Conservation (phyloP, 352 stramenopile genomes). For the Elongisporangium anandrum region DNA sequence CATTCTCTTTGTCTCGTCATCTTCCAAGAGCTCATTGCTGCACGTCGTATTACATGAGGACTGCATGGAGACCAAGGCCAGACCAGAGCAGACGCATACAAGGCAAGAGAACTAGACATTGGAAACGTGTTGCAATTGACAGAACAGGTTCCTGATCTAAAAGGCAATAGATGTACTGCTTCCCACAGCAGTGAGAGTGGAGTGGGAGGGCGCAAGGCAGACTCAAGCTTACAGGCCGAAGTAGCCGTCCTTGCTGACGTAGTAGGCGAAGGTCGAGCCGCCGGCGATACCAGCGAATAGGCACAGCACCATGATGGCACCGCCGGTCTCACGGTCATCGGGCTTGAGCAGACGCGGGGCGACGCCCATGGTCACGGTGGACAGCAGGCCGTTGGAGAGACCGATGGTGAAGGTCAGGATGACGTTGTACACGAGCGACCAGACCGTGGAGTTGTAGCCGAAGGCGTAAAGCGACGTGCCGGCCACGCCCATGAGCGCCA, state of each 20-base stretch:
- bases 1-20: too few relatives aligned
- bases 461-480: constrained; percentile 56
- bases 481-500: constrained; percentile 48
- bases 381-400: constrained; percentile 47
- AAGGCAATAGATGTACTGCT: neutral
- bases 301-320: constrained; percentile 32
- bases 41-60: too few relatives aligned
- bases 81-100: too few relatives aligned
- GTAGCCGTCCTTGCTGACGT: constrained; percentile 24
- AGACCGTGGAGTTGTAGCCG: constrained; percentile 14
- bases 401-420: constrained; percentile 46
- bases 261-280: constrained; percentile 27
- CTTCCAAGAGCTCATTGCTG: too few relatives aligned
- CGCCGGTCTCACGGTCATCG: constrained; percentile 33
- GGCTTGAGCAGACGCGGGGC: constrained; percentile 41
- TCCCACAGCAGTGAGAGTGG: neutral
- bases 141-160: neutral
- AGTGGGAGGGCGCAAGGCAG: too few relatives aligned
- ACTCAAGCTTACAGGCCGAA: constrained; percentile 16
- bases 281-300: constrained; percentile 33
- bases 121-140: neutral
- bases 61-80: too few relatives aligned
- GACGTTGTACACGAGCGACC: constrained; percentile 33
- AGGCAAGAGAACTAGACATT: neutral
- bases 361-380: constrained; percentile 58